Percentiles rank a stretch among this genome's conserved stretches.
These are phyloP conservation scores for Adansonia gregorii DNA, from an alignment of 441 rosid species.

Conservation along the genomic window DNA sequence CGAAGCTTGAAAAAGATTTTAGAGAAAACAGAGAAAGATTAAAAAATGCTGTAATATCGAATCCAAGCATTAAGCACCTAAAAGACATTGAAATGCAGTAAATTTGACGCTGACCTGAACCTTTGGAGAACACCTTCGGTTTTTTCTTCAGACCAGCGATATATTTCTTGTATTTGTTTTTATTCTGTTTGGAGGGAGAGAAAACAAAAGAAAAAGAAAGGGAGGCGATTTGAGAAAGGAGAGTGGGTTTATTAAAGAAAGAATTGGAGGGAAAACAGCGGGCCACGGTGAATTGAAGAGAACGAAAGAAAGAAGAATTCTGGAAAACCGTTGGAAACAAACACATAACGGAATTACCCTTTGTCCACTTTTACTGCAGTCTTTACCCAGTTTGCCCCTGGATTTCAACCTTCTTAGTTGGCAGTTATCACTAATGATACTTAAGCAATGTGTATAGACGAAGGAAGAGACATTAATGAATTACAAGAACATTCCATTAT, in stretches of 20 bases:
- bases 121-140: neutral
- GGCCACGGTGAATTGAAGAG: neutral
- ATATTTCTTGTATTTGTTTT: neutral
- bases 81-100: neutral
- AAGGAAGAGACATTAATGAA: too few species aligned
- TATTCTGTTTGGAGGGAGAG: conserved; percentile 15
- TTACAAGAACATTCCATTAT: too few species aligned
- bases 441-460: too few species aligned
- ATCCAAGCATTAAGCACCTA: neutral
- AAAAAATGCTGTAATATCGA: neutral
- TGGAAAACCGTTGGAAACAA: conserved; percentile 31
- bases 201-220: conserved; percentile 8
- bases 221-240: neutral
- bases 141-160: neutral
- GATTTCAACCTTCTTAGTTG: neutral
- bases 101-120: conserved; percentile 2
- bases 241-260: conserved; percentile 29
- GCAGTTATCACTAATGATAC: too few species aligned
- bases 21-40: neutral
- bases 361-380: neutral
- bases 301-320: neutral
- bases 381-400: neutral
- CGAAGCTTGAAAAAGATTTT: neutral
- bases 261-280: conserved; percentile 45
- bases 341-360: conserved; percentile 33